Conservation (phyloP, 176 grass and related monocot species). For the Oryza punctata region DNA sequence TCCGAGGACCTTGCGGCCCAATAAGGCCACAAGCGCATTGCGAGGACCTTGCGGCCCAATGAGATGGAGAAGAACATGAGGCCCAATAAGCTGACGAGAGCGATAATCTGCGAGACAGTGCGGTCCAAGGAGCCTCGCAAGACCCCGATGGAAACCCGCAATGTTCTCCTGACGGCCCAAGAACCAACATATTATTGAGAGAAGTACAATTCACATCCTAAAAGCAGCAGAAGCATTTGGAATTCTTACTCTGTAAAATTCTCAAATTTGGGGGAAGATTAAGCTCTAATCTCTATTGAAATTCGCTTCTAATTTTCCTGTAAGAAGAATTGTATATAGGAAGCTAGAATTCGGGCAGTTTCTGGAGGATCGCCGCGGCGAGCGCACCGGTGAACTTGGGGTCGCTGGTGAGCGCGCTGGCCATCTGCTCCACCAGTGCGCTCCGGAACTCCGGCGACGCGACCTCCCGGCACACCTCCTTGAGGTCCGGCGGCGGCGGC, state of each 20-base stretch:
- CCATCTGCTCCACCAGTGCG: constrained; percentile 71
- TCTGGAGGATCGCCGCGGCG: constrained; percentile 61
- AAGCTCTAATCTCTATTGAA: constrained; percentile 1
- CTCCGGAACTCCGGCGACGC: constrained; percentile 60
- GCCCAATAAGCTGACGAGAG: no score
- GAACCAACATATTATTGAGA: no score
- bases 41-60: no score
- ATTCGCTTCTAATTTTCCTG: neutral
- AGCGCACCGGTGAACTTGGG: constrained; percentile 58
- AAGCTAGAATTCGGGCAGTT: constrained; percentile 37
- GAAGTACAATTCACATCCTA: neutral
- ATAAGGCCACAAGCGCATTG: no score
- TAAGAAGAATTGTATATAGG: neutral
- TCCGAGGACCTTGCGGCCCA: no score
- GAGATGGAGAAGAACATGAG: no score
- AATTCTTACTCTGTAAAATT: neutral
- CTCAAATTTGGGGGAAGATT: neutral
- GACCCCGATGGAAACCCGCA: no score
- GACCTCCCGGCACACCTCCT: constrained; percentile 46
- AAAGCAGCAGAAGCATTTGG: neutral
- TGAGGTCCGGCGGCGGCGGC: constrained; percentile 22
- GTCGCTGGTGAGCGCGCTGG: constrained; percentile 60
- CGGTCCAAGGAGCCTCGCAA: no score
- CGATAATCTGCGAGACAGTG: no score
- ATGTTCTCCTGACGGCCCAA: no score